Evolutionary conservation across 73 alveolate species (phyloP).

Genomic region (Uronychia setigera): DNA sequence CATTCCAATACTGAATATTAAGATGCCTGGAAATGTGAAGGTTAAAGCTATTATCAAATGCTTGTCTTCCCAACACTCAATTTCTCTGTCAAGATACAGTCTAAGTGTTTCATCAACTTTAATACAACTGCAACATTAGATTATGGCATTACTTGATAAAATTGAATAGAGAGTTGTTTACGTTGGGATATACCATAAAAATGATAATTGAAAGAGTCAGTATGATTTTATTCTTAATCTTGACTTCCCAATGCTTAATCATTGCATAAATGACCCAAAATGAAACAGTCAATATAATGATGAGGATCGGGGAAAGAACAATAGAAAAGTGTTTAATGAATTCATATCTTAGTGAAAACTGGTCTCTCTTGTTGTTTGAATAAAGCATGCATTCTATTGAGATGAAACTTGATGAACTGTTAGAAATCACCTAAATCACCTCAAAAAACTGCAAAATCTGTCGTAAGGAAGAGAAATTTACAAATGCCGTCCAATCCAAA

Average conservation of each 20-base stretch:
- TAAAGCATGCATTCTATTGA: not conserved
- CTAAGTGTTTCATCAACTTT: not conserved
- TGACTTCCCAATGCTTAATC: not conserved
- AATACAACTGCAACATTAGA: too few relatives aligned
- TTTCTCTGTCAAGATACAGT: not conserved
- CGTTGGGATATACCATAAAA: too few relatives aligned
- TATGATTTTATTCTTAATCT: too few relatives aligned
- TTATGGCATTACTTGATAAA: too few relatives aligned
- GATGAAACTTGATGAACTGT: not conserved
- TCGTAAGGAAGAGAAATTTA: not conserved
- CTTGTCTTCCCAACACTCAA: not conserved
- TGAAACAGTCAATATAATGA: not conserved
- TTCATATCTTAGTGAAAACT: not conserved
- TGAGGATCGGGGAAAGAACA: not conserved
- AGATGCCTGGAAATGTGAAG: conserved; percentile 28
- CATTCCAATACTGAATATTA: conserved; percentile 17
- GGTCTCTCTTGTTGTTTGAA: not conserved
- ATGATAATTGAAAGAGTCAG: too few relatives aligned
- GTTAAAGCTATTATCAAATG: not conserved
- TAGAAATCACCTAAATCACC: not conserved
- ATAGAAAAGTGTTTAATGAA: not conserved
- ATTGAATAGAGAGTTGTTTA: too few relatives aligned
- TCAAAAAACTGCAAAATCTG: not conserved
- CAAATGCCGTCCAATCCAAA: not conserved
- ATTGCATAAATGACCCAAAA: not conserved